Evolutionary conservation across 139 green algal species (phyloP).

Genomic region (Micractinium sp.): DNA sequence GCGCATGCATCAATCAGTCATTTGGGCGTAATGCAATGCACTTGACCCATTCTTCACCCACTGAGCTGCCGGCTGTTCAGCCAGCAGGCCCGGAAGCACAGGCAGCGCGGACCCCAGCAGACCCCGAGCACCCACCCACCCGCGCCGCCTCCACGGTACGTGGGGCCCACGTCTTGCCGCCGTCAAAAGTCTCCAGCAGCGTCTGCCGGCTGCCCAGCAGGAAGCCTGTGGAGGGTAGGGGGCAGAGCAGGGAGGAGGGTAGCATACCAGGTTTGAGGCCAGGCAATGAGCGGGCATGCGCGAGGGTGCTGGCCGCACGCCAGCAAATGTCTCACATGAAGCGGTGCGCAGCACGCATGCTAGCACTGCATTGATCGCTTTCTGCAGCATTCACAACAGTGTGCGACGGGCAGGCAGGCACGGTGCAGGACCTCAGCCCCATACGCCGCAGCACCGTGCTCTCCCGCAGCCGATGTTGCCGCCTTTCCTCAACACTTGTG

Average conservation of each 20-base stretch:
- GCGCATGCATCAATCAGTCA: neutral
- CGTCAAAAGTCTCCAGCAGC: conserved; percentile 96
- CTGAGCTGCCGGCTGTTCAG: neutral
- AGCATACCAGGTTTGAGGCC: neutral
- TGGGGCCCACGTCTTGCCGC: conserved; percentile 92
- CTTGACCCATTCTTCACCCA: too few species aligned
- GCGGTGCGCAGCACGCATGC: neutral
- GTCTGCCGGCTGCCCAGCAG: conserved; percentile 96
- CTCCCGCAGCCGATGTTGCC: too few species aligned
- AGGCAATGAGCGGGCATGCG: neutral
- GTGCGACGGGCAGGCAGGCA: neutral
- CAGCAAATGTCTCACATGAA: neutral
- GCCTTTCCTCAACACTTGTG: too few species aligned
- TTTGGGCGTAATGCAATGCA: neutral
- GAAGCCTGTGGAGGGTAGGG: conserved; percentile 73
- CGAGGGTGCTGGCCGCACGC: neutral
- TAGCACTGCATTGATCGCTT: neutral
- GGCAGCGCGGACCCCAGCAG: neutral
- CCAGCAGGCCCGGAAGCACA: neutral
- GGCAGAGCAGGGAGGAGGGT: neutral
- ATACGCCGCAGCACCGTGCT: neutral
- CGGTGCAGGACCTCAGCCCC: neutral
- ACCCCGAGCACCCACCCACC: neutral
- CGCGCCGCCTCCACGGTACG: conserved; percentile 58
- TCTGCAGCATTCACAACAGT: neutral